phyloP scores from a whole-genome alignment of 495 filamentous ascomycete genomes.

The Penicillium alfredii region DNA sequence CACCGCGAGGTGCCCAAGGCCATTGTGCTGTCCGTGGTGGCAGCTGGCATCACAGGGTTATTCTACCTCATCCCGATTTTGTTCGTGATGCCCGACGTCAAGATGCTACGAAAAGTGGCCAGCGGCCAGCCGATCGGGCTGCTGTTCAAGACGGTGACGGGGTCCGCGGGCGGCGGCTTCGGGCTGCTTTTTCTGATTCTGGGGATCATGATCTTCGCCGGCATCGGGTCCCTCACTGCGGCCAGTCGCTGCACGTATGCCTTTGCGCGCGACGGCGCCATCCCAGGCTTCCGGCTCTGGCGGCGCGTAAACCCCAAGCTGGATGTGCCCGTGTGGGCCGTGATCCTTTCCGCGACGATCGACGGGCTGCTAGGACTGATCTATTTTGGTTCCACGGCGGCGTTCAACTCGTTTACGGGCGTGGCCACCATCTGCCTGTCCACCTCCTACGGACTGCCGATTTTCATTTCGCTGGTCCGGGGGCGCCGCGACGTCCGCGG shows the following conservation, averaged over 20 bases:
- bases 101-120: constrained; percentile 50
- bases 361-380: constrained; percentile 55
- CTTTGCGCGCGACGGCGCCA: constrained; percentile 61
- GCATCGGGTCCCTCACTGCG: constrained; percentile 65
- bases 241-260: constrained; percentile 71
- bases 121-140: constrained; percentile 46
- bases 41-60: constrained; percentile 63
- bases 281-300: constrained; percentile 63
- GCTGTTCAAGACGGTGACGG: constrained; percentile 32
- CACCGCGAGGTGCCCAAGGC: constrained; percentile 61
- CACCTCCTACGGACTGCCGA: constrained; percentile 57
- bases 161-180: constrained; percentile 54
- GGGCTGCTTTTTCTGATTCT: constrained; percentile 68
- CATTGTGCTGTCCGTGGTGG: constrained; percentile 64
- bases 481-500: constrained; percentile 41
- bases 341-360: constrained; percentile 51
- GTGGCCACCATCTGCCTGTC: constrained; percentile 61
- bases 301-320: constrained; percentile 48
- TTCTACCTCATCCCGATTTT: constrained; percentile 62
- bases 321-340: constrained; percentile 52
- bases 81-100: constrained; percentile 55
- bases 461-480: constrained; percentile 52
- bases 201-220: constrained; percentile 67
- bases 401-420: constrained; percentile 62
- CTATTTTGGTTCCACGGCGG: constrained; percentile 56